Conservation (phyloP, 495 filamentous ascomycete species). For the Parmelia sp. region DNA sequence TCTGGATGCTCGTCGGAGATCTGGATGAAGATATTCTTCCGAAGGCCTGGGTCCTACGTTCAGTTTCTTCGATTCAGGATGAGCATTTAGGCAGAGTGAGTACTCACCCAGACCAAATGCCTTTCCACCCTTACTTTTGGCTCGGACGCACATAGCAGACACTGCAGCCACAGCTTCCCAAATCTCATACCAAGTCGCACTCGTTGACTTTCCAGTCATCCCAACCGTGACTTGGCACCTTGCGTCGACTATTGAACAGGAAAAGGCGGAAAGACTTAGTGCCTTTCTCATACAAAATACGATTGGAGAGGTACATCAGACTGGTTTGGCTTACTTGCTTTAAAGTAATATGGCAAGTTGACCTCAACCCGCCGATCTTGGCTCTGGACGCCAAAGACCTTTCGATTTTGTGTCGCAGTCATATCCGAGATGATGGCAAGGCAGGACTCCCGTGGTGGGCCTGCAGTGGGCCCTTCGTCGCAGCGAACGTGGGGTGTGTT, state of each 20-base stretch:
- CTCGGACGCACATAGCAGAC: slow-evolving; percentile 4
- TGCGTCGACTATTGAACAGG: slow-evolving; percentile 1
- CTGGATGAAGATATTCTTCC: slow-evolving; percentile 1
- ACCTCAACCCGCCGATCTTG: slow-evolving; percentile 8
- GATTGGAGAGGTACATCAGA: background rate
- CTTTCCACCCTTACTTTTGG: background rate
- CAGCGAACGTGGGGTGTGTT: slow-evolving; percentile 10
- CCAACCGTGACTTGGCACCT: slow-evolving; percentile 6
- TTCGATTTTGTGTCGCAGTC: background rate
- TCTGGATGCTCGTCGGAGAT: slow-evolving; percentile 4
- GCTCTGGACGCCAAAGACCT: slow-evolving; percentile 1
- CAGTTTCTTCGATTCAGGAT: background rate
- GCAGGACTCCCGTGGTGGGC: slow-evolving; percentile 3
- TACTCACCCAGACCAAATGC: slow-evolving; percentile 6
- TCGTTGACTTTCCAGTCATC: slow-evolving; percentile 5
- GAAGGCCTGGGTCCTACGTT: background rate
- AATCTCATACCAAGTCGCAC: slow-evolving; percentile 12
- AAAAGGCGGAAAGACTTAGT: background rate
- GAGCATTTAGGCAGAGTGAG: too few species aligned
- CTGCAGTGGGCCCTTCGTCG: background rate
- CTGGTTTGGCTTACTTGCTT: background rate
- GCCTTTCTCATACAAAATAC: background rate
- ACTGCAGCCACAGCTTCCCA: slow-evolving; percentile 9
- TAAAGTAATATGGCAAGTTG: background rate
- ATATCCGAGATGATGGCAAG: background rate